phyloP scores from a whole-genome alignment of 2,329 filamentous ascomycete genomes.

The Talaromyces sp. region DNA sequence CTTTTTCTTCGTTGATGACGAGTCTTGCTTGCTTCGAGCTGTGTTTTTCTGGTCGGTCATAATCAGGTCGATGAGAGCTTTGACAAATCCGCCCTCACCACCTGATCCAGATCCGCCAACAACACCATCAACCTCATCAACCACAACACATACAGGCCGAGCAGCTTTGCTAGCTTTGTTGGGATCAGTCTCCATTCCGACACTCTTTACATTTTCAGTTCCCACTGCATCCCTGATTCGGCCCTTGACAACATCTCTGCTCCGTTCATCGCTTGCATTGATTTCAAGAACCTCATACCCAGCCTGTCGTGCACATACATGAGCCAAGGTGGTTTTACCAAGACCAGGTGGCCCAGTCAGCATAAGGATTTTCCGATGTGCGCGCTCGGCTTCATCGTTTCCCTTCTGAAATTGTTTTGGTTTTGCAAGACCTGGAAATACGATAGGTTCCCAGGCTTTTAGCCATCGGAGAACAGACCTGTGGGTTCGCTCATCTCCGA shows the following conservation, averaged over 20 bases:
- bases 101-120: conserved; percentile 71
- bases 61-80: conserved; percentile 87
- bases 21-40: conserved; percentile 21
- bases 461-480: conserved; percentile 86
- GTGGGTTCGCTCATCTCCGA: conserved; percentile 92
- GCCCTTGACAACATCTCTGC: conserved; percentile 81
- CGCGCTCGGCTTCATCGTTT: conserved; percentile 62
- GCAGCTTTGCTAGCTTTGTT: conserved; percentile 64
- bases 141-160: conserved; percentile 84
- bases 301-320: conserved; percentile 91
- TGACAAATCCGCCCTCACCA: conserved; percentile 92
- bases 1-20: conserved; percentile 42
- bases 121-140: conserved; percentile 95
- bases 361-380: conserved; percentile 82
- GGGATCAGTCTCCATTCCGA: conserved; percentile 43
- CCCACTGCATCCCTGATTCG: conserved; percentile 87
- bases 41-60: conserved; percentile 80
- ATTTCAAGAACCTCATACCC: conserved; percentile 97
- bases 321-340: conserved; percentile 92
- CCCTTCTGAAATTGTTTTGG: conserved; percentile 50
- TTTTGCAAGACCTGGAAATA: conserved; percentile 74
- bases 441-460: conserved; percentile 87
- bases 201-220: conserved; percentile 84
- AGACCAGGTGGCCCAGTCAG: conserved; percentile 88
- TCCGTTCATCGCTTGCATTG: conserved; percentile 95